Evolutionary conservation across 108 stramenopile genomes (phyloP), one percentile per base, ranked within the genome.

Genomic region (Skeletonema costatum): DNA sequence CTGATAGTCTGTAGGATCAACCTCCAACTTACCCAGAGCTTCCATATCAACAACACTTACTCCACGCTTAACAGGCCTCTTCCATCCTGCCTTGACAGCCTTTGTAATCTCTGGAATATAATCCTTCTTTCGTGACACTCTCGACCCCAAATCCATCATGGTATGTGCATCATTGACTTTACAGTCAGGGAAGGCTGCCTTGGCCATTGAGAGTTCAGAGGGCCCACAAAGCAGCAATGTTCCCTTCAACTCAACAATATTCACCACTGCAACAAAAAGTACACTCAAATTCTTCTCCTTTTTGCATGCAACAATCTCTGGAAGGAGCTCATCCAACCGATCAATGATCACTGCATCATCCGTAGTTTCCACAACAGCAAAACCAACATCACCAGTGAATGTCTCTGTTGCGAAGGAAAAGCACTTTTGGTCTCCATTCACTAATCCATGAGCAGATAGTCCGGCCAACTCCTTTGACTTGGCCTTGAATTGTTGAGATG

Each of bases 301-400:
- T 48, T 89, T 89, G 59, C 83, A 85, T 4, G 83, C 86, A 4
- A 87, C 78, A 81, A 89, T 82, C 65, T 89, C 88, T 17, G 84
- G 83, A 48, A 89, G 42, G 3, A 89, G 60, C 68, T 89, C 86
- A 8, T 80, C 66, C 60, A 85, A 50, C 6, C 86, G 72, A 50
- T 78, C 69, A 66, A 88, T 68, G 58, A 90, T 87, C 11, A 74
- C 85, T 12, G 82, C 82, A 66, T 86, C 83, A 71, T 93, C 92
- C 1, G 92, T 93, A 10, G 90, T 91, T 62, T 93, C 92, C n/a
- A 91, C 78, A 12, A 93, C 92, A 30, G 86, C 89, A 74, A 93
- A 91, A 11, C 87, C 92, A 51, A 93, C 75, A 56, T 87, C 86
- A 31, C 78, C 84, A 21, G 38, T 29, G 53, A 86, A 88, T 29